Conservation (phyloP, 805 yeast genomes). For the Nakazawaea wyomingensis region DNA sequence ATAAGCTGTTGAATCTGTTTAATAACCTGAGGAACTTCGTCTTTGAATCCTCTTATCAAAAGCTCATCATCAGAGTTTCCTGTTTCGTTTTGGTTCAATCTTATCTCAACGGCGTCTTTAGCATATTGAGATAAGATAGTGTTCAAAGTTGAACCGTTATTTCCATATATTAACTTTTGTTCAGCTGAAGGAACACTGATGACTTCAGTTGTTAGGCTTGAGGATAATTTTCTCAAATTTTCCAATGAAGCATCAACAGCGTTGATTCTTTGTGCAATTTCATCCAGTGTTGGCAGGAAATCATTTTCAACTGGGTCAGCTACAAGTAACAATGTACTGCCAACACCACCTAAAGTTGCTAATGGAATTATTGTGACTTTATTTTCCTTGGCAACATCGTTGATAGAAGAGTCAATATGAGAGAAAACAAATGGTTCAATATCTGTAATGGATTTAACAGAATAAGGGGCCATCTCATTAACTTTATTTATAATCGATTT, state of each 20-base stretch:
- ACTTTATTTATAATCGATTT: slow-evolving; percentile 68
- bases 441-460: slow-evolving; percentile 53
- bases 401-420: slow-evolving; percentile 39
- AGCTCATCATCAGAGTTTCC: slow-evolving; percentile 45
- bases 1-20: slow-evolving; percentile 49
- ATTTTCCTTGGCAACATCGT: slow-evolving; percentile 35
- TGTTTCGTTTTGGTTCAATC: slow-evolving; percentile 39
- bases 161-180: slow-evolving; percentile 59
- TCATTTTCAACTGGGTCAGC: slow-evolving; percentile 52
- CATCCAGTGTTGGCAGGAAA: slow-evolving; percentile 65
- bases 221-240: slow-evolving; percentile 53
- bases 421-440: slow-evolving; percentile 57
- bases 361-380: slow-evolving; percentile 57
- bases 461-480: slow-evolving; percentile 65
- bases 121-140: slow-evolving; percentile 26
- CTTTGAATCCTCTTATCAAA: slow-evolving; percentile 62
- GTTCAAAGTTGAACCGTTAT: slow-evolving; percentile 51
- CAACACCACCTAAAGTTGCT: slow-evolving; percentile 40
- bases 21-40: slow-evolving; percentile 51
- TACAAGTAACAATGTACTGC: slow-evolving; percentile 49
- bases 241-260: slow-evolving; percentile 51
- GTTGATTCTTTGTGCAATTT: slow-evolving; percentile 48
- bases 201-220: slow-evolving; percentile 43
- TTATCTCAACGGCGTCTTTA: slow-evolving; percentile 35
- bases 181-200: slow-evolving; percentile 47